Conservation (phyloP, 495 filamentous ascomycete species). For the Pyronema omphalodes region DNA sequence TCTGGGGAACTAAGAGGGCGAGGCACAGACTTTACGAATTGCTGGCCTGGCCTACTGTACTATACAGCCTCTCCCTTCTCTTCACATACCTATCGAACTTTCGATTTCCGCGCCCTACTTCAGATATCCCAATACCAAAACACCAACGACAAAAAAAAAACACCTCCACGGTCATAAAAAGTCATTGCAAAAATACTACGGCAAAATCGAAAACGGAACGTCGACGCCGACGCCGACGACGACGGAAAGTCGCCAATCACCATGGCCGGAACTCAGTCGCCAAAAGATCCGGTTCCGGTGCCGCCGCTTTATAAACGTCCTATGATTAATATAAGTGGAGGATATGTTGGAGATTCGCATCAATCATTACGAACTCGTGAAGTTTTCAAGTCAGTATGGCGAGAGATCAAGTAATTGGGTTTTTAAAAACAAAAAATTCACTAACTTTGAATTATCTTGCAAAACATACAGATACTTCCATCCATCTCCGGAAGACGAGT, state of each 20-base stretch:
- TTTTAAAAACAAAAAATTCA: background rate
- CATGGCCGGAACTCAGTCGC: background rate
- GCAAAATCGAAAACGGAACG: background rate
- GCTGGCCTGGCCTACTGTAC: too few species aligned
- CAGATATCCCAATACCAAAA: background rate
- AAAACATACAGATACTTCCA: slow-evolving; percentile 8
- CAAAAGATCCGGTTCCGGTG: background rate
- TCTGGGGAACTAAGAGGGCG: too few species aligned
- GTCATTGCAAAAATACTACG: background rate
- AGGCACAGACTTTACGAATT: too few species aligned
- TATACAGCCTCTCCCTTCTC: too few species aligned
- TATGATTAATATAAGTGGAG: background rate
- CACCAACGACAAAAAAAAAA: background rate
- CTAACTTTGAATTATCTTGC: background rate
- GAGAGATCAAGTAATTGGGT: background rate
- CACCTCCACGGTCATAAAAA: background rate
- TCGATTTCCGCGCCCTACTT: background rate
- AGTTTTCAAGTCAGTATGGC: slow-evolving; percentile 23
- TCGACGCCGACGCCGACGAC: background rate
- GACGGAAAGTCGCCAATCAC: background rate
- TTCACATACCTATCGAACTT: background rate
- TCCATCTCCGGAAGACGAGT: slow-evolving; percentile 6
- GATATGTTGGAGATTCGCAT: slow-evolving; percentile 8
- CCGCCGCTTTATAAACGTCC: background rate
- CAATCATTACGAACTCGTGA: slow-evolving; percentile 16